phyloP scores from a whole-genome alignment of 129 eudicot species.

The Sambucus nigra region DNA sequence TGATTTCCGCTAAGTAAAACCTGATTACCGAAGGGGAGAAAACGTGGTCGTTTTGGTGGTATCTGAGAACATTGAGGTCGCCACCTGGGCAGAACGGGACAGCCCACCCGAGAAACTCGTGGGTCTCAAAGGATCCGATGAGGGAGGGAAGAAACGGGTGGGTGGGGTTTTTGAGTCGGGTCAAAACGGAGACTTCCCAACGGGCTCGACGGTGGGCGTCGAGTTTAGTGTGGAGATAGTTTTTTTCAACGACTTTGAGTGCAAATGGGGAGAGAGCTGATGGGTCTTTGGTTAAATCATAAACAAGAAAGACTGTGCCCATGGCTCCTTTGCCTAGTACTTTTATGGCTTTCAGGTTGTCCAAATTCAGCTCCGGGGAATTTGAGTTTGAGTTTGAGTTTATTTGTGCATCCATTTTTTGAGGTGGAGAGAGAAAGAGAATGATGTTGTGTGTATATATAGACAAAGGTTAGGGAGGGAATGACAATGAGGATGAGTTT shows the following conservation, averaged over 20 bases:
- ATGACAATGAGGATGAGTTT: no score
- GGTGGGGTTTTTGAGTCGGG: constrained; percentile 16
- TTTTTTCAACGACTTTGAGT: constrained; percentile 76
- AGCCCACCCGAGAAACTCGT: constrained; percentile 57
- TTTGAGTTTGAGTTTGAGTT: no score
- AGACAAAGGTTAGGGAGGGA: no score
- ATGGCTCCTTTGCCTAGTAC: constrained; percentile 85
- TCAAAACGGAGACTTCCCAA: constrained; percentile 69
- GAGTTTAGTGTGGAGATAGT: constrained; percentile 12
- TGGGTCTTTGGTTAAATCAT: constrained; percentile 38
- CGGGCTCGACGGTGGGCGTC: constrained; percentile 82
- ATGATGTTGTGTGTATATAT: no score
- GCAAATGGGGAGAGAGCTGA: constrained; percentile 45
- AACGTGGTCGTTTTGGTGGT: constrained; percentile 50
- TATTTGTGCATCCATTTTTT: no score
- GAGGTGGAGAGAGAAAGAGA: no score
- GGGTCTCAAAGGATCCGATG: constrained; percentile 42
- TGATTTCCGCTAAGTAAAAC: constrained; percentile 65
- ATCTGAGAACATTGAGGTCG: constrained; percentile 64
- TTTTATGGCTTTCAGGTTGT: constrained; percentile 44
- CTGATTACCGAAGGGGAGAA: constrained; percentile 57
- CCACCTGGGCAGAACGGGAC: constrained; percentile 79
- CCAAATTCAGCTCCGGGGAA: constrained; percentile 35
- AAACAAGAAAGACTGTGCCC: constrained; percentile 83
- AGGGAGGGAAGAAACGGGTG: constrained; percentile 70